These are phyloP conservation scores for Termitomyces heimii DNA, from an alignment of 768 basidiomycete species.

Conservation along the genomic window DNA sequence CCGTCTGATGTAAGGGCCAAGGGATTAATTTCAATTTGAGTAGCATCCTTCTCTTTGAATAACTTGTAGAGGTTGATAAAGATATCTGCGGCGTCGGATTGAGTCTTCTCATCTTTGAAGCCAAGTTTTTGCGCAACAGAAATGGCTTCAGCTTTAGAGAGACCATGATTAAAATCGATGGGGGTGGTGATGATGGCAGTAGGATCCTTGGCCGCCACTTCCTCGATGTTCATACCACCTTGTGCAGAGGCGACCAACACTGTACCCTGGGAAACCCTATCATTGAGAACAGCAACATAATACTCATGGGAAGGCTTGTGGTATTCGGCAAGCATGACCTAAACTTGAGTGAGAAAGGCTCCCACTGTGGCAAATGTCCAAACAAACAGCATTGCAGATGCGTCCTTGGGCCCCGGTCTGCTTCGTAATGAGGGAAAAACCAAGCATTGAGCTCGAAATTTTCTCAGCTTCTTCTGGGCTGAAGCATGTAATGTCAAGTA, in stretches of 20 bases:
- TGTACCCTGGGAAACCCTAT: constrained; percentile 82
- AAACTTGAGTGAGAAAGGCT: constrained; percentile 1
- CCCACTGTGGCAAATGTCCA: not conserved
- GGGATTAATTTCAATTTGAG: constrained; percentile 99
- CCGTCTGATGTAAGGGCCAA: constrained; percentile 91
- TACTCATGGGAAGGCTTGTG: constrained; percentile 94
- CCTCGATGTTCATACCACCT: constrained; percentile 99
- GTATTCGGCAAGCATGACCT: constrained; percentile 98
- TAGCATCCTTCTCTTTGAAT: constrained; percentile 99
- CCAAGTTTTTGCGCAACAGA: constrained; percentile 86
- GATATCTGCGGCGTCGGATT: constrained; percentile 85
- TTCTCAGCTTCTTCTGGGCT: constrained; percentile 89
- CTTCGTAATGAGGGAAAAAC: constrained; percentile 93
- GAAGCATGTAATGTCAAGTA: not conserved
- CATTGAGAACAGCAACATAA: constrained; percentile 95
- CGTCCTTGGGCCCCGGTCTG: constrained; percentile 93
- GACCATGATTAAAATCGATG: constrained; percentile 78
- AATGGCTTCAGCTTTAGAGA: constrained; percentile 66
- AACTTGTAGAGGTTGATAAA: constrained; percentile 93
- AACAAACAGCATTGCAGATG: constrained; percentile 86
- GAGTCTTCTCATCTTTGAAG: constrained; percentile 65
- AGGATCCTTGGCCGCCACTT: constrained; percentile 95
- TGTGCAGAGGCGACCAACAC: constrained; percentile 92
- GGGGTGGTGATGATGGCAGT: constrained; percentile 92
- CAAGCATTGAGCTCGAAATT: constrained; percentile 88